phyloP scores from a whole-genome alignment of 495 filamentous ascomycete species.

The Penicillium silybi region DNA sequence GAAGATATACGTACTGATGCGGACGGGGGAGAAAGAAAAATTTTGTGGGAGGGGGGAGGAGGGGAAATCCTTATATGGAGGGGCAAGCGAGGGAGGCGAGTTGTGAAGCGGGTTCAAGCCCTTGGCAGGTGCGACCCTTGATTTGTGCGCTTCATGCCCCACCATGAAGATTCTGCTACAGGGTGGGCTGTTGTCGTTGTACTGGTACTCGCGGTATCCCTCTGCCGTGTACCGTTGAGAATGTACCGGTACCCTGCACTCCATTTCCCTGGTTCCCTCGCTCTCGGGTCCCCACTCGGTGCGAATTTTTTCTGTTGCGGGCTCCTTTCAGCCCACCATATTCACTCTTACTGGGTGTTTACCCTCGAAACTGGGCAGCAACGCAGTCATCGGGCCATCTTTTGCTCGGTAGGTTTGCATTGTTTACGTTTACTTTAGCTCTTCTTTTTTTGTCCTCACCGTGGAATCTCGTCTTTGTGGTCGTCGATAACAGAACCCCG shows the following conservation, averaged over 20 bases:
- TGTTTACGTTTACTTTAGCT: conserved; percentile 13
- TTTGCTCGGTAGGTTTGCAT: conserved; percentile 1
- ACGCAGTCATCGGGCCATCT: conserved; percentile 34
- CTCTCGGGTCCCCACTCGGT: conserved; percentile 15
- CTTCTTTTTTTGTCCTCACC: conserved; percentile 10
- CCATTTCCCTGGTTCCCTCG: conserved; percentile 30
- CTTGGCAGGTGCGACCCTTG: conserved; percentile 16
- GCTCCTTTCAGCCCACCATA: conserved; percentile 18
- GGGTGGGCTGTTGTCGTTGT: not conserved
- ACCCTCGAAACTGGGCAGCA: conserved; percentile 39
- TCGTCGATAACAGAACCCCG: conserved; percentile 2
- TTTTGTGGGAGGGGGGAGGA: conserved; percentile 40
- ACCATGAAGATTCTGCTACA: conserved; percentile 1
- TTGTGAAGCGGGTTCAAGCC: conserved; percentile 37
- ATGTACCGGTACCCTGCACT: conserved; percentile 1
- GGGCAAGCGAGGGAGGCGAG: conserved; percentile 48
- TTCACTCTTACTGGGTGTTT: conserved; percentile 2
- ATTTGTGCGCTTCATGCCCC: conserved; percentile 5
- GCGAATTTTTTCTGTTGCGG: conserved; percentile 23
- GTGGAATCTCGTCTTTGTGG: not conserved
- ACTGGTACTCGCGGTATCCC: not conserved
- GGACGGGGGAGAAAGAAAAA: conserved; percentile 42
- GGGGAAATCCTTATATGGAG: conserved; percentile 53
- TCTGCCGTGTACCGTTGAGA: not conserved
- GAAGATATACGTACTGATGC: conserved; percentile 49